These are phyloP conservation scores for Collybia mongolica DNA, from an alignment of 768 basidiomycete genomes.

Conservation along the genomic window DNA sequence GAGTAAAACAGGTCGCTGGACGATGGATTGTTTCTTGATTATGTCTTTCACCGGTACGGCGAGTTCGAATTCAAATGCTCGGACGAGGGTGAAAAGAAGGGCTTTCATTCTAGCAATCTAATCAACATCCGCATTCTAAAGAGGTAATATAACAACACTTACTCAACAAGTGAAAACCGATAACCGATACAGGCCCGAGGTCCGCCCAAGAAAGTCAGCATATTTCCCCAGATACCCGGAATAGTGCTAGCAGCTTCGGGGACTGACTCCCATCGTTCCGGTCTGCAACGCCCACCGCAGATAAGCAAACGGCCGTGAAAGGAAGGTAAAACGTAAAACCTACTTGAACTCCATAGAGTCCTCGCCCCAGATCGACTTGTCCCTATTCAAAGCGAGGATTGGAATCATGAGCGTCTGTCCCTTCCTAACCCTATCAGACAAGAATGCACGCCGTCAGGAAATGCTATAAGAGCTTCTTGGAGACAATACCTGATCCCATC, in stretches of 20 bases:
- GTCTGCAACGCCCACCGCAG: constrained; percentile 42
- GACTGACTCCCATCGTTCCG: constrained; percentile 58
- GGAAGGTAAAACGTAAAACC: constrained; percentile 16
- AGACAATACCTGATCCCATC: constrained; percentile 35
- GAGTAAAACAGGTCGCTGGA: constrained; percentile 43
- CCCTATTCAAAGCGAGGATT: constrained; percentile 51
- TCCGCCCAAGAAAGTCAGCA: constrained; percentile 64
- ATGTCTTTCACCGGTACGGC: constrained; percentile 48
- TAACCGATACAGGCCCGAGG: constrained; percentile 68
- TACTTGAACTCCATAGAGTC: constrained; percentile 65
- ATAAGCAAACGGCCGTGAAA: not conserved
- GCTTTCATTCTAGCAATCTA: constrained; percentile 29
- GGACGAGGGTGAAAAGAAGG: constrained; percentile 46
- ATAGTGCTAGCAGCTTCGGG: constrained; percentile 43
- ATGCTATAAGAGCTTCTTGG: not conserved
- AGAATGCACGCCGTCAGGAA: not conserved
- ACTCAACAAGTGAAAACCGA: constrained; percentile 60
- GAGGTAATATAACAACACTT: constrained; percentile 13
- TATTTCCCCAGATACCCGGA: constrained; percentile 61
- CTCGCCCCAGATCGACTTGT: constrained; percentile 57
- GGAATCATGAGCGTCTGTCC: constrained; percentile 49
- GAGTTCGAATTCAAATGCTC: constrained; percentile 54
- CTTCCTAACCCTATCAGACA: constrained; percentile 31
- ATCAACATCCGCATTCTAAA: not conserved
- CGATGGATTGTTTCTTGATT: constrained; percentile 32